Percentiles rank a stretch among this genome's conserved stretches.
These are phyloP conservation scores for Plasmodium knowlesi DNA, from an alignment of 169 alveolate species.

Conservation along the genomic window DNA sequence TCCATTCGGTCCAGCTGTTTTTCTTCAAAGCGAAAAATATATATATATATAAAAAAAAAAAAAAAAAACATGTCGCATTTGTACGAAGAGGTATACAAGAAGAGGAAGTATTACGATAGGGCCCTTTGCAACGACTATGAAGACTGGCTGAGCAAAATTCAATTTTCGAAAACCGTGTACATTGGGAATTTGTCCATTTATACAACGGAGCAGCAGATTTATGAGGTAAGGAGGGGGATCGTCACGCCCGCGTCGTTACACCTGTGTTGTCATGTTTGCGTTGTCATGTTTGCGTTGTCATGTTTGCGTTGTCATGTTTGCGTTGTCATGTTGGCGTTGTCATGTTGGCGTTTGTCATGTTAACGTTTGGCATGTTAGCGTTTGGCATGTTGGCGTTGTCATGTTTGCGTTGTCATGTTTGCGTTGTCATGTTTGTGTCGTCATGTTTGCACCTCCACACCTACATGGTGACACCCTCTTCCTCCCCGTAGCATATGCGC, in stretches of 20 bases:
- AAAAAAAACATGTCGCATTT: conserved; percentile 76
- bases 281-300: not conserved
- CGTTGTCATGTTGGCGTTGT: not conserved
- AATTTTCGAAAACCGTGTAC: conserved; percentile 82
- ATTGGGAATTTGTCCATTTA: conserved; percentile 84
- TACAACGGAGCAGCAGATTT: conserved; percentile 85
- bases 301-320: not conserved
- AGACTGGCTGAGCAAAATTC: conserved; percentile 81
- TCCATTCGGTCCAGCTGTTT: not conserved
- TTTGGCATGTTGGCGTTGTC: too few species aligned
- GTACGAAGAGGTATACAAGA: conserved; percentile 79
- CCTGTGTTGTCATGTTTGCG: not conserved
- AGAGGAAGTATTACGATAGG: conserved; percentile 83
- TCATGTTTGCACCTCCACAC: not conserved
- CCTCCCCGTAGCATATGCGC: conserved; percentile 22
- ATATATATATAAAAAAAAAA: not conserved
- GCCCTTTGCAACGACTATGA: conserved; percentile 79
- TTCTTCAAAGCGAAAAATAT: not conserved
- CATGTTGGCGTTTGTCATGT: too few species aligned
- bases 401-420: not conserved
- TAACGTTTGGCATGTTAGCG: not conserved
- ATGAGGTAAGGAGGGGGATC: conserved; percentile 77
- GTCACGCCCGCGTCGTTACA: not conserved
- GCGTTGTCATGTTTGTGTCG: not conserved
- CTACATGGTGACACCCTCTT: not conserved